phyloP scores from a whole-genome alignment of 768 basidiomycete species.

The Nidularia pulvinata region DNA sequence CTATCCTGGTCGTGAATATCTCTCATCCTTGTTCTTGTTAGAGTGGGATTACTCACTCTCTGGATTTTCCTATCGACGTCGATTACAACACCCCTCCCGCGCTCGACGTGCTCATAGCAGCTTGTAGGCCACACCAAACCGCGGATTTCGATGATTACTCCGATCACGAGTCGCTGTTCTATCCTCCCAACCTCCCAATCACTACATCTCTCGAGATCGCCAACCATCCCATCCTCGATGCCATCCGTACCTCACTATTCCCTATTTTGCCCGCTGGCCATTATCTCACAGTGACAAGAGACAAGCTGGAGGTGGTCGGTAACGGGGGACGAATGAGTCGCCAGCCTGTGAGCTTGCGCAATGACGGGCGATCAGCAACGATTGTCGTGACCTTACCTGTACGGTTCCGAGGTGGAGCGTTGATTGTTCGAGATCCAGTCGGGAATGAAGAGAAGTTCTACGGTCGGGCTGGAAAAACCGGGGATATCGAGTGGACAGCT shows the following conservation, averaged over 20 bases:
- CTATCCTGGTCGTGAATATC: not conserved
- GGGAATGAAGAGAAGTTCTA: constrained; percentile 62
- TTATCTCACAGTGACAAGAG: constrained; percentile 66
- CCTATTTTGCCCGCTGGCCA: constrained; percentile 68
- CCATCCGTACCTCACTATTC: constrained; percentile 71
- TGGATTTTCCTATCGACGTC: constrained; percentile 82
- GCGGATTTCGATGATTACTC: constrained; percentile 51
- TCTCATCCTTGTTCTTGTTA: constrained; percentile 18
- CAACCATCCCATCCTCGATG: constrained; percentile 81
- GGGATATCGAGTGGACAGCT: constrained; percentile 78
- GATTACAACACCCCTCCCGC: constrained; percentile 76
- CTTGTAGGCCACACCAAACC: constrained; percentile 67
- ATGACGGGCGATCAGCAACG: constrained; percentile 73
- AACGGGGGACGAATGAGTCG: constrained; percentile 57
- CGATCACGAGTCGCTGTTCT: constrained; percentile 69
- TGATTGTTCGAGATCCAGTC: constrained; percentile 56
- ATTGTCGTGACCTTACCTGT: constrained; percentile 75
- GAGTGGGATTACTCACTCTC: constrained; percentile 79
- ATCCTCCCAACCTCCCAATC: constrained; percentile 70
- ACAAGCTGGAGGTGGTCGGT: constrained; percentile 69
- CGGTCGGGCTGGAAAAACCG: constrained; percentile 59
- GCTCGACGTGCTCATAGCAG: constrained; percentile 74
- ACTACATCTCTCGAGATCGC: constrained; percentile 79
- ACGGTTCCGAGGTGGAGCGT: constrained; percentile 67
- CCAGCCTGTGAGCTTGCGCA: constrained; percentile 51